Base-by-base conservation (phyloP, 2,329 filamentous ascomycete genomes). In the Fulvia fulva region DNA sequence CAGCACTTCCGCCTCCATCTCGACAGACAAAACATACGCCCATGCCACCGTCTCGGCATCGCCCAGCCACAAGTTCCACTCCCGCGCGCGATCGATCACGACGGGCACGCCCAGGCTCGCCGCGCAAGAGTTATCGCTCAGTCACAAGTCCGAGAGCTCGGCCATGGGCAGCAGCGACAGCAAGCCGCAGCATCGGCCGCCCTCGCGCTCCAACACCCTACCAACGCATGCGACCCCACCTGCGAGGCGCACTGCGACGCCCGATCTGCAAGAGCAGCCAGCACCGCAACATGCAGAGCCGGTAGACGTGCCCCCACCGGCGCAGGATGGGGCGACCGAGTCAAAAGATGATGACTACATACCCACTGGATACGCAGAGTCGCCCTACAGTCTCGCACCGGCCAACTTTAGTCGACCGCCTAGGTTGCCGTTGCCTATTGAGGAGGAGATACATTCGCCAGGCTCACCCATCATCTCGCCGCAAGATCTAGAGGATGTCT, bases 341-440 rank as follows among this genome's bases (percentile, higher is more conserved):
- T n/a, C n/a, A 37, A 62, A 64, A 34, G 5, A 50, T 11, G 61
- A 65, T 25, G 55, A 65, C 50, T 65, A 57, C 65, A 64, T 59
- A 52, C 62, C 61, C 53, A 62, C 56, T 51, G 65, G 65, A 47
- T 60, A 66, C 59, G 56, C 61, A 23, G 67, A 63, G 21, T 65
- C 70, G 23, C 58, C 66, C n/a, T 77, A 76, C 62, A 73, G 61
- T 63, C 72, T 65, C 60, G 74, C 64, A 61, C 71, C 67, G 22
- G 69, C 74, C 67, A 72, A 82, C 74, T 79, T 78, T 76, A 75
- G 81, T 58, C 83, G 88, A n/a, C 93, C 93, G 47, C 93, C 93
- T 52, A 88, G 93, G 60, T 80, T 97, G 68, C 93, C 93, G 58
- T 83, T 97, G 59, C 92, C 93, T 55, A 97, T 97, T 68, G 91